phyloP scores from a whole-genome alignment of 2,329 filamentous ascomycete species.

The Blastomyces emzantsi region DNA sequence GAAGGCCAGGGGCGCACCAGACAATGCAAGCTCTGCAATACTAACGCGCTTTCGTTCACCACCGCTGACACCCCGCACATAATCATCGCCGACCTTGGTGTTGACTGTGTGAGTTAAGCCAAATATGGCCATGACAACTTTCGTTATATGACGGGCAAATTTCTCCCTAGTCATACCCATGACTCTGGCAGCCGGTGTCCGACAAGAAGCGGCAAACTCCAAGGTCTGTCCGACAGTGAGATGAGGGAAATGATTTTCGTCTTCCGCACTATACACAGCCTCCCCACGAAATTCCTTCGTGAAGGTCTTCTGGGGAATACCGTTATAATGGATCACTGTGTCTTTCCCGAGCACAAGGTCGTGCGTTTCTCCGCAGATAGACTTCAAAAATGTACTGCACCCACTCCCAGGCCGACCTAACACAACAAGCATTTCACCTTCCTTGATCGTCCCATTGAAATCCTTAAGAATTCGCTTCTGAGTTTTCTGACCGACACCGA shows the following conservation, averaged over 20 bases:
- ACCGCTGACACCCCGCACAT: conserved; percentile 53
- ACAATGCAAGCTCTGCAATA: conserved; percentile 33
- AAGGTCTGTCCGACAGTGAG: conserved; percentile 50
- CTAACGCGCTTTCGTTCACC: conserved; percentile 54
- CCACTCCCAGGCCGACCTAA: conserved; percentile 35
- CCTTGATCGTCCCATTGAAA: conserved; percentile 46
- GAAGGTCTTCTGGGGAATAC: conserved; percentile 59
- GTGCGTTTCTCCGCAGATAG: conserved; percentile 70
- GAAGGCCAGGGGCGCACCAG: conserved; percentile 25
- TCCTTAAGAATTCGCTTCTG: conserved; percentile 49
- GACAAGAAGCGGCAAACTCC: conserved; percentile 46
- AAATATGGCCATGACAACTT: conserved; percentile 35
- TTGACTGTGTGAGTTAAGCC: conserved; percentile 36
- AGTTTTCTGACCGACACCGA: conserved; percentile 38
- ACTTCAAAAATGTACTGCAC: conserved; percentile 79
- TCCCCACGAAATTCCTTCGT: conserved; percentile 47
- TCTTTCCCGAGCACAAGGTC: conserved; percentile 62
- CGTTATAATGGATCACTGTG: conserved; percentile 73
- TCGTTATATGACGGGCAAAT: conserved; percentile 33
- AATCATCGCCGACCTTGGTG: conserved; percentile 48
- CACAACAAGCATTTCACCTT: conserved; percentile 39
- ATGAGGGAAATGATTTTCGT: conserved; percentile 47
- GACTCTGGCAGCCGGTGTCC: conserved; percentile 37
- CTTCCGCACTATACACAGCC: conserved; percentile 34
- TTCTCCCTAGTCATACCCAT: conserved; percentile 38